These are phyloP conservation scores for Globisporangium cederbergense DNA, from an alignment of 352 stramenopile species.

Conservation along the genomic window DNA sequence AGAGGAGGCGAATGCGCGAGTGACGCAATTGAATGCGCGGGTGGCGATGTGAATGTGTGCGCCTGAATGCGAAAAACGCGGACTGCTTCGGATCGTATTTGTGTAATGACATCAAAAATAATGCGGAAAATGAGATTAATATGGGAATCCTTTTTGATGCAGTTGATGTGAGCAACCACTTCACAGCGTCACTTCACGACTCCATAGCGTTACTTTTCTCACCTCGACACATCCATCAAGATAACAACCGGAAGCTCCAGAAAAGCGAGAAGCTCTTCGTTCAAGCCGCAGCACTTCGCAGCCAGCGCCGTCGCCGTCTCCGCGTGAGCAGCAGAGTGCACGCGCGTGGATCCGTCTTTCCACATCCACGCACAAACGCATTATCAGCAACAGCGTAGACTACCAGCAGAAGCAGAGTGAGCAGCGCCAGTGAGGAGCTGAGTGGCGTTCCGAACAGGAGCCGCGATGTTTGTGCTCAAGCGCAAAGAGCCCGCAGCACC, in stretches of 20 bases:
- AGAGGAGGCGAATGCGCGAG: constrained; percentile 5
- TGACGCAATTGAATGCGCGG: background rate
- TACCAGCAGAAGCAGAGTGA: no score
- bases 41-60: background rate
- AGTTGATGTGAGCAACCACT: background rate
- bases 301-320: background rate
- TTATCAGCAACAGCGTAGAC: no score
- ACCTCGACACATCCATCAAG: background rate
- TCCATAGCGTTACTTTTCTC: background rate
- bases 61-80: background rate
- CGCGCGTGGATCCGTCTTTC: background rate
- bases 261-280: background rate
- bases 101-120: no score
- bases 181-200: background rate
- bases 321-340: background rate
- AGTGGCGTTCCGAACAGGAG: background rate
- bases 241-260: background rate
- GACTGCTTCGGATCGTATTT: constrained; percentile 3
- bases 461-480: constrained; percentile 3
- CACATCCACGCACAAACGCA: no score
- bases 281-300: background rate
- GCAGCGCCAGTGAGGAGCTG: no score
- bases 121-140: no score
- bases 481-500: background rate
- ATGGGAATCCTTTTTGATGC: no score